Evolutionary conservation across 768 basidiomycete genomes (phyloP), one percentile per base, ranked within the genome.

Genomic region (Fistulinella prunicolor): DNA sequence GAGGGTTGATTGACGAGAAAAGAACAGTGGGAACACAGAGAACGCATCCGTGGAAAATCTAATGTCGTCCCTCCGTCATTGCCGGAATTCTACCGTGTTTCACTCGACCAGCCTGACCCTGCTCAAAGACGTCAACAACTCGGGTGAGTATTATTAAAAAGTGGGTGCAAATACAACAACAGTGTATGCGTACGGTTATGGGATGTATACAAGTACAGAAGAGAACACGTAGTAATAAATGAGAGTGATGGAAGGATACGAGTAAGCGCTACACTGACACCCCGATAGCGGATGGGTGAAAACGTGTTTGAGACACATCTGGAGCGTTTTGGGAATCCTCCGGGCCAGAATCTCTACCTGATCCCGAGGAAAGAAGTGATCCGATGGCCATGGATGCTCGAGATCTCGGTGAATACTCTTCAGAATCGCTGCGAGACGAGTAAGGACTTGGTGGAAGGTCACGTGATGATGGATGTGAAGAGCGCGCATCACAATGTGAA

Each of bases 331-430:
- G 61, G 19, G 51, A 26, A 38, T 67, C 66, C 4, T 69, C 67
- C 4, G 51, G 54, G 37, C 23, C 46, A 38, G 59, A 20, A 39
- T 70, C 67, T 50, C 58, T 62, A 29, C 49, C 51, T 24, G 64
- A 74, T 61, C 44, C 78, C 57, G 58, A 71, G 50, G 83, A 79
- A 20, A 89, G 74, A 24, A 91, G 68, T 1, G 86, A 86, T 22
- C 84, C 86, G 56, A 91, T 89, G 37, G 85, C 82, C 88, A 90
- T 90, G 30, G 84, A 83, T 14, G 79, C 80, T 47, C 83, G 74
- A 45, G 85, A 82, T 40, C 83, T 78, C 37, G 86, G 85, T 1
- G 86, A 88, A 57, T 79, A 83, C 53, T 81, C 82, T 41, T 79
- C 79, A 14, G 84, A 82, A 47, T 82, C 79, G 49, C 84, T 84